Evolutionary conservation across 495 filamentous ascomycete genomes (phyloP), one percentile per base, ranked within the genome.

Genomic region (Hypoxylon cercidicola): DNA sequence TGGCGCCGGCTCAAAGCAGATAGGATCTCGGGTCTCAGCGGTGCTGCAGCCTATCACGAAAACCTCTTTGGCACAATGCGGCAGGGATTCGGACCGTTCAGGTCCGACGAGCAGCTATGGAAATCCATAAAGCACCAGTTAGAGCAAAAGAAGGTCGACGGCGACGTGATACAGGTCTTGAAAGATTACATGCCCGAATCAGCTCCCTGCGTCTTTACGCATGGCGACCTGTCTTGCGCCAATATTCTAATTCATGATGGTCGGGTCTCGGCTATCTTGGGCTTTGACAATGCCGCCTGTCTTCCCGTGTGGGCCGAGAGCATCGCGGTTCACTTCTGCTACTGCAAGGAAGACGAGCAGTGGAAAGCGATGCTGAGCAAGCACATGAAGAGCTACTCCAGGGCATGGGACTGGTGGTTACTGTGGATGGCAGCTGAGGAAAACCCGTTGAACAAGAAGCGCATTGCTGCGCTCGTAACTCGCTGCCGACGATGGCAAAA

Each of bases 271-370:
- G 59, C 66, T 13, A 67, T 72, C 8, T 48, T 65, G 28, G 70
- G 66, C 5, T 55, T 70, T 28, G 70, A 70, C 11, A 67, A 52
- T n/a, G 66, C 66, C 13, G 70, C 66, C 12, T 62, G 58, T 5
- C 60, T 72, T 15, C 70, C 70, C 11, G 53, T 45, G 6, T 72
- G 70, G 70, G 70, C 70, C 25, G 70, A 72, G 56, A 3, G 61
- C 34, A 63, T 72, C 12, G 51, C 62, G 13, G 39, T 60, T 53
- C 70, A 67, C 20, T 72, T 72, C 44, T 70, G 66, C 39, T 58
- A 32, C 55, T 66, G 66, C 53, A 28, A 56, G n/a, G 70, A 72
- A 32, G 70, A 72, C 11, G 60, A 70, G 44, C 62, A 66, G 37
- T 72, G 70, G 70, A 72, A 72, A 28, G 41, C 51, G n/a, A 52